Evolutionary conservation across 352 stramenopile genomes (phyloP), one percentile per base, ranked within the genome.

Genomic region (Peronospora destructor): DNA sequence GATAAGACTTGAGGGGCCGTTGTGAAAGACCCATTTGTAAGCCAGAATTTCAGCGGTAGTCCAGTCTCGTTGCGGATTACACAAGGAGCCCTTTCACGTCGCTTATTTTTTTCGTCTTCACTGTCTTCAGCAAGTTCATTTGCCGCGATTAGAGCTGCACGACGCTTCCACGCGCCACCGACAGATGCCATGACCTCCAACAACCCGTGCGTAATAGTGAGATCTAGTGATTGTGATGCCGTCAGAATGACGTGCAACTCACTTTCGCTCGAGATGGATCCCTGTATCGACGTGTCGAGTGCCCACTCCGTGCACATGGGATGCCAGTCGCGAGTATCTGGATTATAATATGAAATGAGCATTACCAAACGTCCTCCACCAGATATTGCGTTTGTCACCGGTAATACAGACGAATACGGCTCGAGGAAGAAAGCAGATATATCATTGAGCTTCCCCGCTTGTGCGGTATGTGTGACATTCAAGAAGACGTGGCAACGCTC

Each of bases 51-150:
- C 23, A 92, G 41, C 6, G 67, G 59, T 2, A 92, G 40, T 0
- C 82, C 82, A 4, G 82, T 89, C 32, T 91, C 79, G 28, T 92
- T 92, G 23, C 74, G 69, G 19, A 92, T 79, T 12, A 88, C 71
- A 53, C 79, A 89, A 2, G 82, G 82, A 10, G 82, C 79, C 46
- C 78, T 61, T 36, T 83, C 77, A 39, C 56, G 56, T 28, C 52
- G 61, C 23, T 77, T 61, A 11, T 25, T 53, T n/a, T 64, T 52
- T 23, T 65, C 45, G 2, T 56, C 51, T 41, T 58, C 33, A 21
- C 39, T 39, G 9, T 66, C 41, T 32, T 37, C 30, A 25, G 44
- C n/a, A 11, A 47, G 13, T 29, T 47, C 39, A 4, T 43, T 61
- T n/a, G 39, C 28, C 28, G 45, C 12, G 7, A 3, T 9, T 26